Evolutionary conservation across 768 basidiomycete genomes (phyloP).

Genomic region (Pisolithus orientalis): DNA sequence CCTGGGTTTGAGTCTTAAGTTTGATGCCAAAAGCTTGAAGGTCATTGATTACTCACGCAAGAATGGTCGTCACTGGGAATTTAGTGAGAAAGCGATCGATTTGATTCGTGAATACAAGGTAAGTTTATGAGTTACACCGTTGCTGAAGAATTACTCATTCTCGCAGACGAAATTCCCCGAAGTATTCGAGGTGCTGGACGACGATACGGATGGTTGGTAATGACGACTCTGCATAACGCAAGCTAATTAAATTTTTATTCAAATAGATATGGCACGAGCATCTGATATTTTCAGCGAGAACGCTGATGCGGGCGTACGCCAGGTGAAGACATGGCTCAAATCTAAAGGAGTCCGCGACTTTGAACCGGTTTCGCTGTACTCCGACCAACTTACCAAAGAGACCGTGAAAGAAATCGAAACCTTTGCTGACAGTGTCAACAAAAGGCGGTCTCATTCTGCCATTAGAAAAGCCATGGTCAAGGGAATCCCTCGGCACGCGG

Average conservation of each 20-base stretch:
- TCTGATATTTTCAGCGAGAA: constrained; percentile 50
- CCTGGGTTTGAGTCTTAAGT: constrained; percentile 91
- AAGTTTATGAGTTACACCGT: neutral
- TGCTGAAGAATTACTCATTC: neutral
- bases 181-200: constrained; percentile 67
- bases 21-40: constrained; percentile 89
- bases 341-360: constrained; percentile 82
- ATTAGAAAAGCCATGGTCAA: constrained; percentile 94
- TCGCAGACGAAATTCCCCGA: constrained; percentile 74
- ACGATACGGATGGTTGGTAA: constrained; percentile 57
- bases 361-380: constrained; percentile 87
- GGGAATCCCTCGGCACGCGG: constrained; percentile 85
- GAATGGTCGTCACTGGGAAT: constrained; percentile 85
- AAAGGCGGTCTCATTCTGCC: constrained; percentile 48
- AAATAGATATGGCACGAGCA: constrained; percentile 78
- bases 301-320: constrained; percentile 65
- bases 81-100: constrained; percentile 78
- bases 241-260: constrained; percentile 3
- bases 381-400: constrained; percentile 88
- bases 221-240: neutral
- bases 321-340: constrained; percentile 83
- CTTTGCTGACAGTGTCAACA: constrained; percentile 62
- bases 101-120: constrained; percentile 85
- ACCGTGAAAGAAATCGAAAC: constrained; percentile 76
- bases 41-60: constrained; percentile 90